phyloP scores from a whole-genome alignment of 1,139 yeast genomes.

The Ogataea hybrid region DNA sequence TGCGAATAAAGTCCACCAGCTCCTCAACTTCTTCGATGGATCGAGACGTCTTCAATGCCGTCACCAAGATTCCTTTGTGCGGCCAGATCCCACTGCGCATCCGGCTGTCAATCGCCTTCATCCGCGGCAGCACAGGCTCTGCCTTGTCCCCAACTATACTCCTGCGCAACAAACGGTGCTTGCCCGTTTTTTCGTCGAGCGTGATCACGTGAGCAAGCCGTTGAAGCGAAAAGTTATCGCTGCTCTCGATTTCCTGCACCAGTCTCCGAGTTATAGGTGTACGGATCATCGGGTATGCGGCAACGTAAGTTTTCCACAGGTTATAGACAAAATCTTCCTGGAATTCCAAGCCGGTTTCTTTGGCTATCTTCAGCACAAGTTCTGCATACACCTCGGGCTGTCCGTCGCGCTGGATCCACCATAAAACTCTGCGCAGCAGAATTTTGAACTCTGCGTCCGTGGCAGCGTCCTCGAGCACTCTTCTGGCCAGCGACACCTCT shows the following conservation, averaged over 20 bases:
- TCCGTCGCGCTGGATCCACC: constrained; percentile 9
- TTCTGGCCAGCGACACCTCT: constrained; percentile 13
- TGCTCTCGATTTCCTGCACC: not conserved
- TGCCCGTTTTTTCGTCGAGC: not conserved
- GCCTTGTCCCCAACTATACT: constrained; percentile 10
- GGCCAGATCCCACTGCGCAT: constrained; percentile 27
- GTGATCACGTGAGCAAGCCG: constrained; percentile 11
- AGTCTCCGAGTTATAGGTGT: constrained; percentile 14
- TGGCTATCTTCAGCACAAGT: constrained; percentile 13
- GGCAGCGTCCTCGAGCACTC: constrained; percentile 11
- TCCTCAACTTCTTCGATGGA: constrained; percentile 17
- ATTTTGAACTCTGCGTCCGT: constrained; percentile 7
- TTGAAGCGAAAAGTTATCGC: not conserved
- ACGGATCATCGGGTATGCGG: constrained; percentile 21
- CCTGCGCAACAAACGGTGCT: constrained; percentile 1
- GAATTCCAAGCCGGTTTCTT: constrained; percentile 12
- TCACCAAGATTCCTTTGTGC: constrained; percentile 17
- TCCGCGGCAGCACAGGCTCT: constrained; percentile 12
- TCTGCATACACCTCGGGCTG: constrained; percentile 14
- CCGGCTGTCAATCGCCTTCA: constrained; percentile 23
- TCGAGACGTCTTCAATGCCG: constrained; percentile 18
- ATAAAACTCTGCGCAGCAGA: constrained; percentile 4
- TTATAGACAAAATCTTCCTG: constrained; percentile 9
- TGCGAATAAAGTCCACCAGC: constrained; percentile 13
- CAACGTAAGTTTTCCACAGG: constrained; percentile 22